These are phyloP conservation scores for Rhodosporidiobolus sp. DNA, from an alignment of 768 basidiomycete genomes.

Conservation along the genomic window DNA sequence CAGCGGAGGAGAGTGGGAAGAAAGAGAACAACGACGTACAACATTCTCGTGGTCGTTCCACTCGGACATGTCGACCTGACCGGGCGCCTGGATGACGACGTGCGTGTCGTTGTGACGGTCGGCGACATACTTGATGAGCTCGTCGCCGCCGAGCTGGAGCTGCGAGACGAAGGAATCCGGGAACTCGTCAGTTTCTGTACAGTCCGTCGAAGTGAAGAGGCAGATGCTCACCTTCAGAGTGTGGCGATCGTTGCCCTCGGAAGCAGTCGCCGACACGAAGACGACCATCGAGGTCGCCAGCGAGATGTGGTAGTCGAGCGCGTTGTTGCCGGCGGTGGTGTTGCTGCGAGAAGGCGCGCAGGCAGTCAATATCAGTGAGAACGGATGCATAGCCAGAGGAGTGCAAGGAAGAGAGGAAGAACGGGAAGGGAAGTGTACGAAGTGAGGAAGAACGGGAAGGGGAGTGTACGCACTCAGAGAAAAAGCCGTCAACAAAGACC, in stretches of 20 bases:
- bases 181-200: not conserved
- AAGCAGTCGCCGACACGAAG: conserved; percentile 27
- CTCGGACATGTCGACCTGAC: conserved; percentile 56
- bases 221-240: conserved; percentile 25
- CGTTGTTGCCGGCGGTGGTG: conserved; percentile 15
- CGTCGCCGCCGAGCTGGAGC: conserved; percentile 36
- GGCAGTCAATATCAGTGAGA: too few relatives aligned
- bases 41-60: conserved; percentile 52
- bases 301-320: conserved; percentile 1
- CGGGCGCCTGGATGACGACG: conserved; percentile 44
- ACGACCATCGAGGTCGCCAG: conserved; percentile 20
- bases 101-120: conserved; percentile 41
- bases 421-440: not conserved
- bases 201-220: not conserved
- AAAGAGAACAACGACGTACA: too few relatives aligned
- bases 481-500: conserved; percentile 29
- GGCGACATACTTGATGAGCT: conserved; percentile 45
- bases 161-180: not conserved
- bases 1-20: too few relatives aligned
- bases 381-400: too few relatives aligned
- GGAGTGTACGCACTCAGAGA: conserved; percentile 11
- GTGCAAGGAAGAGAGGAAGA: too few relatives aligned
- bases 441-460: not conserved
- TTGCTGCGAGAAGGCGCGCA: conserved; percentile 8
- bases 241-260: conserved; percentile 41